phyloP scores from a whole-genome alignment of 345 rosid genomes.

The Anacardium occidentale region DNA sequence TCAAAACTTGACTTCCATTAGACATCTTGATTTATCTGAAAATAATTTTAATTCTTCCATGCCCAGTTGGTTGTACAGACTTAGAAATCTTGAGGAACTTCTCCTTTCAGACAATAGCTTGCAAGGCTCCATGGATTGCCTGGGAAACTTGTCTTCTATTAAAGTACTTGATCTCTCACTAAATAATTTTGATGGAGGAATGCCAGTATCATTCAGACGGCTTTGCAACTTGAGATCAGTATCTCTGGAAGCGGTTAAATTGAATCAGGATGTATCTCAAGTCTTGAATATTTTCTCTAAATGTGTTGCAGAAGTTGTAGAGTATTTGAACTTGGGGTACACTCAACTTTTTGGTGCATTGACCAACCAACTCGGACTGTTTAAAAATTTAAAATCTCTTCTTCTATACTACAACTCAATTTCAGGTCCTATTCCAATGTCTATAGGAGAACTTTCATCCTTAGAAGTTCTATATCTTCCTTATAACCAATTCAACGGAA shows the following conservation, averaged over 20 bases:
- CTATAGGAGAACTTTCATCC: neutral
- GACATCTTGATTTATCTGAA: neutral
- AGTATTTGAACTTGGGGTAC: rapidly evolving
- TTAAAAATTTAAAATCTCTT: neutral
- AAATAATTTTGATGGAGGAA: neutral
- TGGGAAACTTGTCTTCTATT: slow-evolving; percentile 23
- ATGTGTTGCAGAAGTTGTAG: neutral
- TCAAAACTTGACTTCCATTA: neutral
- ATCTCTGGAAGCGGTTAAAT: neutral
- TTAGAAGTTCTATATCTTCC: neutral
- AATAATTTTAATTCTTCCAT: slow-evolving; percentile 7
- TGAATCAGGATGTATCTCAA: neutral
- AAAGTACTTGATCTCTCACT: neutral
- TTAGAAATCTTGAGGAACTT: slow-evolving; percentile 1
- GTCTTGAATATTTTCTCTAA: neutral
- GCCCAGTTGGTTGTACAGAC: neutral
- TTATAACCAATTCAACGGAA: neutral
- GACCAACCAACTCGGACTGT: neutral
- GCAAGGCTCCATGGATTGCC: slow-evolving; percentile 3
- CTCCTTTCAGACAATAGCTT: neutral
- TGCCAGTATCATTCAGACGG: neutral
- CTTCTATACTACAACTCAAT: neutral
- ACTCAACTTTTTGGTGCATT: neutral
- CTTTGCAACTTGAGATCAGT: neutral
- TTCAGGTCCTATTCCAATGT: neutral